A percentile compares a stretch with the other conserved stretches of the same genome.
Conservation (phyloP, 176 grass and related monocot species). For the Rhynchospora breviuscula region DNA sequence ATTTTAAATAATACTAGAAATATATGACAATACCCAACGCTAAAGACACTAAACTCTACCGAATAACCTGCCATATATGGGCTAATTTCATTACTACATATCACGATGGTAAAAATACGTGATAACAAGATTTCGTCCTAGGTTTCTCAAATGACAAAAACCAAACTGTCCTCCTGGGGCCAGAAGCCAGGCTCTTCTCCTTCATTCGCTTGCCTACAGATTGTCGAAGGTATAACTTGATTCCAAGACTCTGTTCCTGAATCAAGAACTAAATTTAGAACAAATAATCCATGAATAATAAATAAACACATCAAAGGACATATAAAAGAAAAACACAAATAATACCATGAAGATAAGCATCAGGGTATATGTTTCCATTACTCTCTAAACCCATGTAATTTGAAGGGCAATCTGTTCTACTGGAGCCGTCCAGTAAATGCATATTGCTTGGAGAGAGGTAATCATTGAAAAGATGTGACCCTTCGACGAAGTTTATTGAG, state of each 20-base stretch:
- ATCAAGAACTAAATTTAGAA: neutral
- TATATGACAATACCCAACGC: neutral
- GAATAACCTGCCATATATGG: neutral
- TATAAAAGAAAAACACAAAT: neutral
- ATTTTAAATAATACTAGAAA: neutral
- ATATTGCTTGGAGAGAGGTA: neutral
- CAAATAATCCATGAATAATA: neutral
- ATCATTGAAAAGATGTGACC: neutral
- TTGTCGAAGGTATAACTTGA: neutral
- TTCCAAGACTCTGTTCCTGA: slow-evolving; percentile 25
- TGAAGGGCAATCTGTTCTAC: neutral
- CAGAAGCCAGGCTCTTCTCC: slow-evolving; percentile 23
- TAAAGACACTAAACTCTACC: neutral
- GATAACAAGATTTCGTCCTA: neutral
- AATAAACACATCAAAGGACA: neutral
- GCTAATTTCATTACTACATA: neutral
- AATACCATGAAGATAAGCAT: neutral
- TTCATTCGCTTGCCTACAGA: slow-evolving; percentile 24
- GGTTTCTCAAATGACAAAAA: slow-evolving; percentile 11
- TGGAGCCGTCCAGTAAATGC: neutral
- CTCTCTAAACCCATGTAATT: neutral
- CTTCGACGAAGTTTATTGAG: neutral
- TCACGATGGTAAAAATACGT: neutral
- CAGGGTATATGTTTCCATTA: neutral
- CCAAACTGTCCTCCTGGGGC: slow-evolving; percentile 18